Evolutionary conservation across 306 rosid genomes (phyloP).

Genomic region (Luffa aegyptiaca): DNA sequence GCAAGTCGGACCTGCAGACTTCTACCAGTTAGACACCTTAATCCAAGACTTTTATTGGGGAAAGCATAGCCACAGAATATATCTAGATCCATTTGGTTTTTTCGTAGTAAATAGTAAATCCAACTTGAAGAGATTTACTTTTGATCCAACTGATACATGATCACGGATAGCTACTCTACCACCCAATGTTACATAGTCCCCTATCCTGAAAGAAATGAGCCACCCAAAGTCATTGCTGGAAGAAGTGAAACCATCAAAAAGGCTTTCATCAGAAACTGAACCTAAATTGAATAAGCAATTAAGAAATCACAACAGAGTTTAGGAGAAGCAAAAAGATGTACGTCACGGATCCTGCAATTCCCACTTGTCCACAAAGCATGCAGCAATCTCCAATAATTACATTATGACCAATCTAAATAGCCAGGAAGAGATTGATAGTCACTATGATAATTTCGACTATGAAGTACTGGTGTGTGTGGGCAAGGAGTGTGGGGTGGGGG

Average conservation of each 20-base stretch:
- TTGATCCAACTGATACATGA: constrained; percentile 64
- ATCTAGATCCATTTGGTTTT: background rate
- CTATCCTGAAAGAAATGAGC: constrained; percentile 43
- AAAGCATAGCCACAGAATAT: constrained; percentile 1
- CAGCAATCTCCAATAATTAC: constrained; percentile 73
- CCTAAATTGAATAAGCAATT: background rate
- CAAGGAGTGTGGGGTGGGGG: constrained; percentile 1
- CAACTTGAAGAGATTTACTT: constrained; percentile 29
- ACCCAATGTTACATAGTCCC: constrained; percentile 80
- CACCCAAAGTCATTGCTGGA: constrained; percentile 7
- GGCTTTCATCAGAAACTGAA: constrained; percentile 1
- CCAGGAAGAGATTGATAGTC: constrained; percentile 17
- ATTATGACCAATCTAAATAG: constrained; percentile 80
- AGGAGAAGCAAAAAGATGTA: constrained; percentile 21
- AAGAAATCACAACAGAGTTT: background rate
- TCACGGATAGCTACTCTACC: constrained; percentile 94
- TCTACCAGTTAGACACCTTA: constrained; percentile 18
- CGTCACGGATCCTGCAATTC: constrained; percentile 93
- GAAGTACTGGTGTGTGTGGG: background rate
- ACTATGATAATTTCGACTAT: background rate
- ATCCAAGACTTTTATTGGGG: constrained; percentile 5
- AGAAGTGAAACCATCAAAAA: constrained; percentile 10
- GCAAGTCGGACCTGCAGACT: constrained; percentile 77
- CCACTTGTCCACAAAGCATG: constrained; percentile 94
- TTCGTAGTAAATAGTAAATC: background rate